Percentiles rank a stretch among this genome's conserved stretches.
phyloP scores from a whole-genome alignment of 1,139 yeast species.

The Sugiyamaella pinicola region DNA sequence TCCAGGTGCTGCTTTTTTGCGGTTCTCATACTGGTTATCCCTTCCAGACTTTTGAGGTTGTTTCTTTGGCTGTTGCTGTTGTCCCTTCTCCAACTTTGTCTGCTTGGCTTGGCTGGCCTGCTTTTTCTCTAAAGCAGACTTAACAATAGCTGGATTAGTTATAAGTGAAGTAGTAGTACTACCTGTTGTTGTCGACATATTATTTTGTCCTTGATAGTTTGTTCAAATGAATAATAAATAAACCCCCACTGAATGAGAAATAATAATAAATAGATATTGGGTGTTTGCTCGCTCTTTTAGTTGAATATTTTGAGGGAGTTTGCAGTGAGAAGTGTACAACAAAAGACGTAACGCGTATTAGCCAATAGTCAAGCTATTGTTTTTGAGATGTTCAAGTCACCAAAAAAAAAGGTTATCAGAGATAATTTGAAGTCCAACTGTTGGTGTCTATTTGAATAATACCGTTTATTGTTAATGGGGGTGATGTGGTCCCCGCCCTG shows the following conservation, averaged over 20 bases:
- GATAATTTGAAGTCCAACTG: too few relatives aligned
- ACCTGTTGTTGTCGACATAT: not conserved
- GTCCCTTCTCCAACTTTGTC: slow-evolving; percentile 7
- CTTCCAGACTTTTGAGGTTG: slow-evolving; percentile 2
- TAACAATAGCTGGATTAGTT: slow-evolving; percentile 38
- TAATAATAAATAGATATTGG: not conserved
- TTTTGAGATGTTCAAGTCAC: too few relatives aligned
- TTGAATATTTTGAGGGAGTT: slow-evolving; percentile 14
- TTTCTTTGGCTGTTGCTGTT: slow-evolving; percentile 8
- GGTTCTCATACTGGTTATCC: slow-evolving; percentile 1
- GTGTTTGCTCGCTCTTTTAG: slow-evolving; percentile 7
- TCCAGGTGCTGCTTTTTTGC: not conserved
- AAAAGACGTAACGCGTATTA: too few relatives aligned
- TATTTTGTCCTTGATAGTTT: too few relatives aligned
- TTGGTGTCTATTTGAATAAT: too few relatives aligned
- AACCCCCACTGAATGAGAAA: slow-evolving; percentile 1
- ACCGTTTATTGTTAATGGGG: not conserved
- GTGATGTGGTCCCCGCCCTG: not conserved
- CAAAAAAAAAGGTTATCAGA: too few relatives aligned
- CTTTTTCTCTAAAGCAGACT: slow-evolving; percentile 32
- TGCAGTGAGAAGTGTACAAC: not conserved
- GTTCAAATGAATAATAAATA: slow-evolving; percentile 7
- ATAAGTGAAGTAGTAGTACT: slow-evolving; percentile 29
- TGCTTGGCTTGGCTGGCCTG: slow-evolving; percentile 13
- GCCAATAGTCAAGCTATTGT: too few relatives aligned